Percentiles rank a stretch among this genome's conserved stretches.
Conservation (phyloP, 495 filamentous ascomycete species). For the Xylaria grammica region DNA sequence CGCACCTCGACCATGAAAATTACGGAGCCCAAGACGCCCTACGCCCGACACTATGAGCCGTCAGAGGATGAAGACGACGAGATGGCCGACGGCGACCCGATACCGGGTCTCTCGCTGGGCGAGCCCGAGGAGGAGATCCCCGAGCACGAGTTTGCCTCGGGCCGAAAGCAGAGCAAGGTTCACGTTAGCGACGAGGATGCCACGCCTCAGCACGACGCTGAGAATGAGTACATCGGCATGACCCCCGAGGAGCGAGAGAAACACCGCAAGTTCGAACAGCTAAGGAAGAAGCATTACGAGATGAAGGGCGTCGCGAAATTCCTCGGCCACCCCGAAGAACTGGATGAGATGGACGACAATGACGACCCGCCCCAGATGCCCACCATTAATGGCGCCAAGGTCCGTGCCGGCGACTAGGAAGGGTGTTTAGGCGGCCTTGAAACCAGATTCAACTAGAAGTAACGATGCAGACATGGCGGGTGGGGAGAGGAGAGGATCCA, state of each 20-base stretch:
- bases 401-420: conserved; percentile 34
- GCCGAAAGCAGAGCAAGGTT: conserved; percentile 67
- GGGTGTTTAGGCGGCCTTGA: too few species aligned
- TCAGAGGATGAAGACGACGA: conserved; percentile 80
- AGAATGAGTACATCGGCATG: conserved; percentile 64
- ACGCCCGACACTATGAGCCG: conserved; percentile 88
- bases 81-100: conserved; percentile 77
- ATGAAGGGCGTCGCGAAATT: conserved; percentile 94
- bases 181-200: conserved; percentile 65
- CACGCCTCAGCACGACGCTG: conserved; percentile 52
- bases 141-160: conserved; percentile 51
- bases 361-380: conserved; percentile 43
- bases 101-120: conserved; percentile 90
- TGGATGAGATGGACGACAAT: conserved; percentile 54
- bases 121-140: conserved; percentile 80
- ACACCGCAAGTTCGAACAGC: conserved; percentile 86
- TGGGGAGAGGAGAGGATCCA: too few species aligned
- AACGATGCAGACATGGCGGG: background rate
- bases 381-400: conserved; percentile 39
- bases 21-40: conserved; percentile 96
- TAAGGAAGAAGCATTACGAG: conserved; percentile 96
- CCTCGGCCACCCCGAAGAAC: conserved; percentile 70
- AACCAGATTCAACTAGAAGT: too few species aligned
- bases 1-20: conserved; percentile 98
- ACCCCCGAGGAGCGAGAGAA: conserved; percentile 83